Base-by-base conservation (phyloP, 1,284 basidiomycete species). In the Cryptococcus sp. region DNA sequence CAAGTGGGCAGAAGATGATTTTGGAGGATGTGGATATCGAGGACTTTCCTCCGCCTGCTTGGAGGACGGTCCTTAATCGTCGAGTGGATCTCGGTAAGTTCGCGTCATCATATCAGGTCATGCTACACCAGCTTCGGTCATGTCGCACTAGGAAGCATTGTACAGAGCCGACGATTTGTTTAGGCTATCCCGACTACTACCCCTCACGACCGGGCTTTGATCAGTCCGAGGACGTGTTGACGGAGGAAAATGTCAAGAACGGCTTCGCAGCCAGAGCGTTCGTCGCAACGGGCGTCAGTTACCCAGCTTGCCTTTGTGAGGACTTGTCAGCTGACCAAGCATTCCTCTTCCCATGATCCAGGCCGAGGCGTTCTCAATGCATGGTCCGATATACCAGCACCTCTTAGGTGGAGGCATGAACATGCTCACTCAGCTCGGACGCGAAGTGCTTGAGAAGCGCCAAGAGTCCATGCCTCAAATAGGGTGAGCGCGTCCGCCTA, bases 141-240 rank as follows among this genome's bases (percentile, higher is more conserved):
- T 15, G 42, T 38, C 3, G n/a, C 4, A 15, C 3, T 2, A 17
- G 19, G 20, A 50, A 19, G 48, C 5, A 35, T 40, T 3, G 3
- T 30, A 27, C 30, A 27, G 11, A 5, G 27, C 50, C 48, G 43
- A 51, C 16, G 27, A 22, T 8, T 17, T 27, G 10, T 19, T 11
- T 43, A 93, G 91, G 92, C 16, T 93, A 88, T 71, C 85, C 87
- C 52, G 91, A 92, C 39, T 93, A 93, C 73, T 86, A 89, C 73
- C 92, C 93, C 42, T 89, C 92, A 3, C 82, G 85, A 54, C 86
- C 89, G 17, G 86, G 87, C 5, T 89, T 92, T 30, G 85, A 86
- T 7, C 90, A 94, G 76, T 86, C 89, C 27, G 94, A 96, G 77
- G 93, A 96, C 70, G 78, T 86, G 4, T 80, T 96, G 55, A 88